phyloP scores from a whole-genome alignment of 495 filamentous ascomycete species.

The Trichocladium antarcticum region DNA sequence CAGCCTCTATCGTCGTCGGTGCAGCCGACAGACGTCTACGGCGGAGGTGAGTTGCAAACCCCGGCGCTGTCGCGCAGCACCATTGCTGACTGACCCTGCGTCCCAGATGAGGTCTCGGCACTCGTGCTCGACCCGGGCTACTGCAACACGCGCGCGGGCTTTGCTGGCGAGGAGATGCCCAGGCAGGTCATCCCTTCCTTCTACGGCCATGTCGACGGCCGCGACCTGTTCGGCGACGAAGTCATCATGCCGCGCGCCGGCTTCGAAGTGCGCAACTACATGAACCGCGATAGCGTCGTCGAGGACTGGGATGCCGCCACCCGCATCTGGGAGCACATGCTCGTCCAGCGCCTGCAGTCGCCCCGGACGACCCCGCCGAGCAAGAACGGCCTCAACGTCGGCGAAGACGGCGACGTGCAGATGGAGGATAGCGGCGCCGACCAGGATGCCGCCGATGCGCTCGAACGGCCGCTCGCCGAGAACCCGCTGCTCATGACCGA shows the following conservation, averaged over 20 bases:
- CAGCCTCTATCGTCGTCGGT: slow-evolving; percentile 30
- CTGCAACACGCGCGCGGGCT: slow-evolving; percentile 81
- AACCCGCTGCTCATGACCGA: slow-evolving; percentile 91
- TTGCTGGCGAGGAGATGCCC: slow-evolving; percentile 92
- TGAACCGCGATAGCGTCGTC: slow-evolving; percentile 79
- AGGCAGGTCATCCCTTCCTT: slow-evolving; percentile 85
- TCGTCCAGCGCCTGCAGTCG: slow-evolving; percentile 69
- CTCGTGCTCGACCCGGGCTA: slow-evolving; percentile 94
- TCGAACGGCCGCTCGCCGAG: slow-evolving; percentile 73
- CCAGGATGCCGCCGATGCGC: slow-evolving; percentile 42
- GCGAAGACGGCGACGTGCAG: slow-evolving; percentile 38
- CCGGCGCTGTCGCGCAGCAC: neutral
- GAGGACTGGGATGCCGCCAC: slow-evolving; percentile 93
- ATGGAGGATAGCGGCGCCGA: slow-evolving; percentile 48
- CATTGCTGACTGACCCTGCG: slow-evolving; percentile 5
- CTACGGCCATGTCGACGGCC: slow-evolving; percentile 49
- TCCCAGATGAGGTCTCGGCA: slow-evolving; percentile 84
- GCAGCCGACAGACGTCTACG: slow-evolving; percentile 60
- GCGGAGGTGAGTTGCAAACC: slow-evolving; percentile 52
- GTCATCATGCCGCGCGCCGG: slow-evolving; percentile 61
- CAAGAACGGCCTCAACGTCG: slow-evolving; percentile 59
- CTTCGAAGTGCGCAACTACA: slow-evolving; percentile 79
- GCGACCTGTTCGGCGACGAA: slow-evolving; percentile 77
- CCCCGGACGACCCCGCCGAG: slow-evolving; percentile 52
- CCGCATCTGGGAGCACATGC: slow-evolving; percentile 65